A percentile compares a stretch with the other conserved stretches of the same genome.
Evolutionary conservation across 2,329 filamentous ascomycete species (phyloP).

Genomic region (Fusarium foetens): DNA sequence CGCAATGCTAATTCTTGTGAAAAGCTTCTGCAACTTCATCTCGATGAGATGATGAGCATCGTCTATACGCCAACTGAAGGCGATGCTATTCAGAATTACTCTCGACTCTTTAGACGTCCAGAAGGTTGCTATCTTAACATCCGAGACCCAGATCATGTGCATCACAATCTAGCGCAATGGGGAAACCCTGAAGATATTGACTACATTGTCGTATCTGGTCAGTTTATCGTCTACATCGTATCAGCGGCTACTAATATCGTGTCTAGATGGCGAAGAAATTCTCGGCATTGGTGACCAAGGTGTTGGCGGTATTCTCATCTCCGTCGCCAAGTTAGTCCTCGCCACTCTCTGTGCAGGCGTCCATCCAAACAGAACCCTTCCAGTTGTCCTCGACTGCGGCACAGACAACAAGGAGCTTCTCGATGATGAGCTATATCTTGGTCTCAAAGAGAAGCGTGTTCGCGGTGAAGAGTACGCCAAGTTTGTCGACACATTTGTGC

Average conservation of each 20-base stretch:
- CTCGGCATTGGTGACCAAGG: conserved; percentile 92
- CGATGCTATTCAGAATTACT: conserved; percentile 88
- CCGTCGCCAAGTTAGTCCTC: conserved; percentile 82
- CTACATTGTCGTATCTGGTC: conserved; percentile 87
- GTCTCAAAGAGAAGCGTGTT: conserved; percentile 72
- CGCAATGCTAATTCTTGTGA: conserved; percentile 23
- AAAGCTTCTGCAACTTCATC: conserved; percentile 77
- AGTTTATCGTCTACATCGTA: conserved; percentile 31
- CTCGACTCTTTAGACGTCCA: conserved; percentile 77
- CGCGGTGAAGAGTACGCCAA: conserved; percentile 78
- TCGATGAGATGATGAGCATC: conserved; percentile 90
- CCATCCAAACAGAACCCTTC: conserved; percentile 79
- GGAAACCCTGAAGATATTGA: conserved; percentile 80
- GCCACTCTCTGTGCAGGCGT: conserved; percentile 89
- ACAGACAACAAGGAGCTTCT: conserved; percentile 82
- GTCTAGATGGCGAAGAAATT: conserved; percentile 72
- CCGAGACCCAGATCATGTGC: conserved; percentile 71
- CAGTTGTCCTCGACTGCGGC: conserved; percentile 86
- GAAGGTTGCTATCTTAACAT: conserved; percentile 87
- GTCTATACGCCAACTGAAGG: conserved; percentile 93
- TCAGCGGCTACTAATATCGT: background rate
- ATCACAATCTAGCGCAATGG: conserved; percentile 74
- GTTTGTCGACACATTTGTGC: conserved; percentile 80
- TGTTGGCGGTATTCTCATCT: conserved; percentile 85
- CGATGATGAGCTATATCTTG: conserved; percentile 82